A percentile compares a stretch with the other conserved stretches of the same genome.
These are phyloP conservation scores for Colletotrichum incanum DNA, from an alignment of 2,329 filamentous ascomycete species.

Conservation along the genomic window DNA sequence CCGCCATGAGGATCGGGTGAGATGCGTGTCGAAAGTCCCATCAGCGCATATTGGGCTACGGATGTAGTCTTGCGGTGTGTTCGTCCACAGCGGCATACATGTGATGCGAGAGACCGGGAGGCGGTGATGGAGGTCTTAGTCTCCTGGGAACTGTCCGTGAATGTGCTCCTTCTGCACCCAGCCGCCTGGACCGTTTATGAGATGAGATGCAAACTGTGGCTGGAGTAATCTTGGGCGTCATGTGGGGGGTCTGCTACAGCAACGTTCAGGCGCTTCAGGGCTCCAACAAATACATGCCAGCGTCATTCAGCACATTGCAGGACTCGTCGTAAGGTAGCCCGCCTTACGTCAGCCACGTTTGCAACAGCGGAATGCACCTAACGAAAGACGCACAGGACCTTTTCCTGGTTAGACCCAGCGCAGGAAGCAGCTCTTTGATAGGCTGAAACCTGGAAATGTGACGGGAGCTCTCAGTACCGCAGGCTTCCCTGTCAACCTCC, in stretches of 20 bases:
- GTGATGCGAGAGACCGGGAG: conserved; percentile 13
- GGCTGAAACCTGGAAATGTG: conserved; percentile 42
- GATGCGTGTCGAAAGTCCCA: conserved; percentile 29
- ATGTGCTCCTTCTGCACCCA: conserved; percentile 7
- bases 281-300: background rate
- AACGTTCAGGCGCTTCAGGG: conserved; percentile 11
- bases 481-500: conserved; percentile 43
- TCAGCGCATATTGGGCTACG: conserved; percentile 38
- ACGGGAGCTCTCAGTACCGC: conserved; percentile 44
- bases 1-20: conserved; percentile 67
- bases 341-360: conserved; percentile 38
- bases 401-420: conserved; percentile 39
- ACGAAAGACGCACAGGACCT: conserved; percentile 25
- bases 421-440: conserved; percentile 38
- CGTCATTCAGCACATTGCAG: conserved; percentile 16
- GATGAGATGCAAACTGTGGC: conserved; percentile 29
- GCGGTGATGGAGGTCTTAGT: conserved; percentile 9
- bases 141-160: background rate
- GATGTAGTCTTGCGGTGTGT: conserved; percentile 26
- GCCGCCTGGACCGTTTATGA: conserved; percentile 26
- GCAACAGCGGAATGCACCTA: conserved; percentile 17
- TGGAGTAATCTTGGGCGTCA: conserved; percentile 1
- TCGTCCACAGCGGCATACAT: conserved; percentile 23
- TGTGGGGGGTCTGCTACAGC: background rate
- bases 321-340: conserved; percentile 12